Conservation (phyloP, 2,329 filamentous ascomycete genomes). For the Taxawa tesnikishii region DNA sequence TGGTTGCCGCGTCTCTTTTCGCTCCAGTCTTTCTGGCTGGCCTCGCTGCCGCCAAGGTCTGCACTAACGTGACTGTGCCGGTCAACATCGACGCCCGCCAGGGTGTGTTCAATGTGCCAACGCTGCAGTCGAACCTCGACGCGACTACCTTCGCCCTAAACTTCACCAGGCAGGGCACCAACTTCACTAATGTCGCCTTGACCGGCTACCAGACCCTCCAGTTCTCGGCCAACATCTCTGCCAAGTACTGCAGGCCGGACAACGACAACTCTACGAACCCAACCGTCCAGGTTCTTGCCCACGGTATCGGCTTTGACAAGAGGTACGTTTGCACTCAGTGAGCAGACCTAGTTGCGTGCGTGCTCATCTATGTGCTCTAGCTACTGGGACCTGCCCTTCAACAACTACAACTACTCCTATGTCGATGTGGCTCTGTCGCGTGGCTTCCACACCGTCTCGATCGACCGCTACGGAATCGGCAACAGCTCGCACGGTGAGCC, state of each 20-base stretch:
- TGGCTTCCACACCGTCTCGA: constrained; percentile 28
- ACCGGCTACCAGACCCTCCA: constrained; percentile 7
- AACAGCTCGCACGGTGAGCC: constrained; percentile 25
- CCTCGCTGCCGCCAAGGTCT: constrained; percentile 19
- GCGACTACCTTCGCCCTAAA: constrained; percentile 44
- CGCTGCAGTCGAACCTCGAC: constrained; percentile 42
- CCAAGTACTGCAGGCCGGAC: constrained; percentile 14
- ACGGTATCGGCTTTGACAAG: constrained; percentile 27
- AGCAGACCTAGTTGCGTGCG: too few species aligned
- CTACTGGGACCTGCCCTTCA: constrained; percentile 22
- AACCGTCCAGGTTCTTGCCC: constrained; percentile 25
- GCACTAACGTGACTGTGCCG: constrained; percentile 43
- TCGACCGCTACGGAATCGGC: constrained; percentile 30
- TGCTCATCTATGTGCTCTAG: too few species aligned
- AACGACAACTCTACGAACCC: constrained; percentile 16
- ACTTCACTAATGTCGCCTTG: constrained; percentile 32
- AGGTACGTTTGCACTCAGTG: too few species aligned
- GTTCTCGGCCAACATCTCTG: constrained; percentile 10
- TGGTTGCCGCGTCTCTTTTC: constrained; percentile 4
- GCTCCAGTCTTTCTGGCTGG: constrained; percentile 7
- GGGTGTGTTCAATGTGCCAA: constrained; percentile 37
- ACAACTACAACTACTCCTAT: constrained; percentile 22
- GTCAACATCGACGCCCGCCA: constrained; percentile 44
- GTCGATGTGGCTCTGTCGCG: constrained; percentile 26
- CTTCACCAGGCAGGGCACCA: constrained; percentile 35